Evolutionary conservation across 768 basidiomycete species (phyloP).

Genomic region (Mycena belliarum): DNA sequence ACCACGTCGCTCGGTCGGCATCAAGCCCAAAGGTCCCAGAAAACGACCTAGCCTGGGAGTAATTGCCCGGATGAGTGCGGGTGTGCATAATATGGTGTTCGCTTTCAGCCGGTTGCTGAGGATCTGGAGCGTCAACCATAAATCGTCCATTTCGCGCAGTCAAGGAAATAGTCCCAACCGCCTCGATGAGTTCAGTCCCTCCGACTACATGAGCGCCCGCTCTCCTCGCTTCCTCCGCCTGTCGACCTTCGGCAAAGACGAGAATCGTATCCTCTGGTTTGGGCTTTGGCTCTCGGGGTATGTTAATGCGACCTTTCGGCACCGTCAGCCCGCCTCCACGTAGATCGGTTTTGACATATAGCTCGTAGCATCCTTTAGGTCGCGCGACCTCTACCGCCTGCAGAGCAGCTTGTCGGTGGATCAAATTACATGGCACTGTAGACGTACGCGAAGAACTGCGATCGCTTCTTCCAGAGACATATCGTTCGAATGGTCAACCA

Average conservation of each 20-base stretch:
- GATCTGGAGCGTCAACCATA: slow-evolving; percentile 47
- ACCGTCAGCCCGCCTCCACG: slow-evolving; percentile 72
- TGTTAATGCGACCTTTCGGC: slow-evolving; percentile 85
- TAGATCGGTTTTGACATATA: slow-evolving; percentile 79
- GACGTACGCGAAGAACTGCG: slow-evolving; percentile 66
- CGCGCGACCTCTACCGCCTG: slow-evolving; percentile 85
- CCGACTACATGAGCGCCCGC: slow-evolving; percentile 93
- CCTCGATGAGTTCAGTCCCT: slow-evolving; percentile 85
- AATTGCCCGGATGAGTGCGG: slow-evolving; percentile 75
- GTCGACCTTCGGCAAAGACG: slow-evolving; percentile 89
- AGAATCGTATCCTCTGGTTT: slow-evolving; percentile 75
- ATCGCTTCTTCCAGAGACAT: slow-evolving; percentile 69
- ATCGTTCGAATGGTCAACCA: slow-evolving; percentile 63
- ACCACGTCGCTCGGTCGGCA: slow-evolving; percentile 93
- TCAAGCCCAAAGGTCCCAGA: slow-evolving; percentile 87
- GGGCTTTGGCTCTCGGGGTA: slow-evolving; percentile 79
- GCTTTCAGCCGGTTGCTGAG: slow-evolving; percentile 72
- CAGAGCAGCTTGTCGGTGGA: slow-evolving; percentile 1
- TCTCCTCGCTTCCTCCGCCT: slow-evolving; percentile 78
- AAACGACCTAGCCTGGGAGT: slow-evolving; percentile 76
- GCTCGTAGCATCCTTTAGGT: slow-evolving; percentile 75
- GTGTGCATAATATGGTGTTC: slow-evolving; percentile 83
- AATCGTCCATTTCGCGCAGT: slow-evolving; percentile 3
- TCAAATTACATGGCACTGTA: neutral
- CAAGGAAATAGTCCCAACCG: slow-evolving; percentile 50